These are phyloP conservation scores for Amylocarpus encephaloides DNA, from an alignment of 2,329 filamentous ascomycete species.

Conservation along the genomic window DNA sequence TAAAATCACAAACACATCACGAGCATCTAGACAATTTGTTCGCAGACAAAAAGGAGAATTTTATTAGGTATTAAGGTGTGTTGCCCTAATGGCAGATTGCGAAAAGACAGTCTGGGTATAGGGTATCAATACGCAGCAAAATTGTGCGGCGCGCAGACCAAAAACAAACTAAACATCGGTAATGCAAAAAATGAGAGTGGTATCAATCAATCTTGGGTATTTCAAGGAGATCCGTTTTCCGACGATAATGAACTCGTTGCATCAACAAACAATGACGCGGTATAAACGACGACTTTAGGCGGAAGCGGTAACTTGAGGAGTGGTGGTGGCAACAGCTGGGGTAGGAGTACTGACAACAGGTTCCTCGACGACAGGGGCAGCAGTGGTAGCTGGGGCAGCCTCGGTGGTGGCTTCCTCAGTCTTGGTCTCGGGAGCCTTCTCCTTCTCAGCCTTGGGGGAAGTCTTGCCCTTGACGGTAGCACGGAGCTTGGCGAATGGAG, in stretches of 20 bases:
- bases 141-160: constrained; percentile 25
- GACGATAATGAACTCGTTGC: constrained; percentile 28
- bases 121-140: constrained; percentile 34
- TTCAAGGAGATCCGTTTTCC: constrained; percentile 33
- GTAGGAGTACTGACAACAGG: constrained; percentile 21
- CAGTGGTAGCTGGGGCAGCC: constrained; percentile 25
- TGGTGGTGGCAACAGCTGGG: constrained; percentile 20
- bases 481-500: constrained; percentile 32
- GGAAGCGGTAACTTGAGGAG: constrained; percentile 24
- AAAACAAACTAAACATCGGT: constrained; percentile 25
- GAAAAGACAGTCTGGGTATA: constrained; percentile 35
- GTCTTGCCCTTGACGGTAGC: constrained; percentile 32
- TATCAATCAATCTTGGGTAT: constrained; percentile 34
- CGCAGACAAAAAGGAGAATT: constrained; percentile 26
- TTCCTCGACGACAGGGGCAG: constrained; percentile 24
- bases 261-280: constrained; percentile 11
- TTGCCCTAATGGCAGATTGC: constrained; percentile 35
- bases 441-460: constrained; percentile 37
- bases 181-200: constrained; percentile 33
- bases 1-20: not conserved
- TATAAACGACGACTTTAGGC: constrained; percentile 8
- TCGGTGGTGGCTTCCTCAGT: constrained; percentile 38
- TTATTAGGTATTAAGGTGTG: constrained; percentile 33
- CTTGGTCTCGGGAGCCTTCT: constrained; percentile 34
- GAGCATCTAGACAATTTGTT: not conserved